Base-by-base conservation (phyloP, 371 early-diverging fungal genomes). In the Rhizomucor pusillus region DNA sequence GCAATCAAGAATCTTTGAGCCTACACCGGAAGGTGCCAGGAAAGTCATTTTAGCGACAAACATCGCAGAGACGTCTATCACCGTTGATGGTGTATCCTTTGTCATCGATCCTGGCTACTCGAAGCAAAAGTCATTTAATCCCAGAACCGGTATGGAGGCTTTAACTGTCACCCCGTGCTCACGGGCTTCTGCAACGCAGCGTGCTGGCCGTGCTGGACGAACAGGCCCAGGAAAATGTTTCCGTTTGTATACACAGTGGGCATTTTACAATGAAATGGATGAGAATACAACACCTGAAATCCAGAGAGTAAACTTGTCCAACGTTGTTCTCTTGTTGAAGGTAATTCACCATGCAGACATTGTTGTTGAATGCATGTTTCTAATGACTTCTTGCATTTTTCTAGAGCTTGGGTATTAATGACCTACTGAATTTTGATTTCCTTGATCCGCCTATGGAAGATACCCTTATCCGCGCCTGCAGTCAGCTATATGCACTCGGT, bases 41-140 rank as follows among this genome's bases (percentile, higher is more conserved):
- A 98, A 99, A 65, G 82, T 99, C n/a, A 97, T 99, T 44, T 71
- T 99, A 24, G 93, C 99, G 6, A 99, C 99, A 20, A 99, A 99
- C 70, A 99, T 99, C 75, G 99, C 99, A 19, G 99, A 99, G 68
- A 99, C 99, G 0, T 97, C 97, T 3, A 90, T 99, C 56, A 99
- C 99, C 1, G 99, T 99, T 50, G 95, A 97, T 64, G 93, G 94
- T 51, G 80, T 90, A 16, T 63, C 84, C 3, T 90, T 72, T 73
- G 93, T 91, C 37, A 89, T 91, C 56, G 92, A 90, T 63, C 88
- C 96, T 6, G 99, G 99, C 1, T 95, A 99, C 71, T 82, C 82
- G 50, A 99, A 99, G 76, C 93, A 94, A 73, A 95, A 97, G 61
- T 85, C 85, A 29, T 96, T 90, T 67, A 95, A 94, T 56, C 95